These are phyloP conservation scores for Nitzschia sp. DNA, from an alignment of 108 stramenopile species.

Conservation along the genomic window DNA sequence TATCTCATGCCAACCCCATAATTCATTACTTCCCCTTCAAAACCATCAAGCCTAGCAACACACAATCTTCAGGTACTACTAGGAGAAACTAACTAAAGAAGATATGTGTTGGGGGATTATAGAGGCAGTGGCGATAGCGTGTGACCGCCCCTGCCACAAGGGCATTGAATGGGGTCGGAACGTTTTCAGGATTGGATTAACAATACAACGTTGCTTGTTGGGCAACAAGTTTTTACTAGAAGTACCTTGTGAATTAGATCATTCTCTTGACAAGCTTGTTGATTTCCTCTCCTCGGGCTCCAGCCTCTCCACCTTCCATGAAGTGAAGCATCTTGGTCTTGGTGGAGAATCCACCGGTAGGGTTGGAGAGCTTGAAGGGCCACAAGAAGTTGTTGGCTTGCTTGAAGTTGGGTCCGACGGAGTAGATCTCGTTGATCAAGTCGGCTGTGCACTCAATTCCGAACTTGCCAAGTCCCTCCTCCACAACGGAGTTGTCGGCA, in stretches of 20 bases:
- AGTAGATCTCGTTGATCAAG: conserved; percentile 95
- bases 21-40: no score
- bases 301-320: conserved; percentile 99
- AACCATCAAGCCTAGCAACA: no score
- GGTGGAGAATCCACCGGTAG: conserved; percentile 94
- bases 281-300: conserved; percentile 94
- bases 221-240: neutral
- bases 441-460: conserved; percentile 92
- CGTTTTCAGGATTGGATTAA: conserved; percentile 68
- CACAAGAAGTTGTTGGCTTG: conserved; percentile 99
- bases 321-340: conserved; percentile 99
- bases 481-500: conserved; percentile 91
- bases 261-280: conserved; percentile 94
- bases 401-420: conserved; percentile 99
- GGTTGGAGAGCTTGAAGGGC: conserved; percentile 99
- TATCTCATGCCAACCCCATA: no score
- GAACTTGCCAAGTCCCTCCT: conserved; percentile 78
- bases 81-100: no score
- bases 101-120: no score
- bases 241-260: conserved; percentile 63
- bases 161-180: conserved; percentile 61
- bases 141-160: conserved; percentile 29
- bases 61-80: no score
- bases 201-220: conserved; percentile 28
- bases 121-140: conserved; percentile 22